phyloP scores from a whole-genome alignment of 805 yeast species.

The Yarrowia yakushimensis region DNA sequence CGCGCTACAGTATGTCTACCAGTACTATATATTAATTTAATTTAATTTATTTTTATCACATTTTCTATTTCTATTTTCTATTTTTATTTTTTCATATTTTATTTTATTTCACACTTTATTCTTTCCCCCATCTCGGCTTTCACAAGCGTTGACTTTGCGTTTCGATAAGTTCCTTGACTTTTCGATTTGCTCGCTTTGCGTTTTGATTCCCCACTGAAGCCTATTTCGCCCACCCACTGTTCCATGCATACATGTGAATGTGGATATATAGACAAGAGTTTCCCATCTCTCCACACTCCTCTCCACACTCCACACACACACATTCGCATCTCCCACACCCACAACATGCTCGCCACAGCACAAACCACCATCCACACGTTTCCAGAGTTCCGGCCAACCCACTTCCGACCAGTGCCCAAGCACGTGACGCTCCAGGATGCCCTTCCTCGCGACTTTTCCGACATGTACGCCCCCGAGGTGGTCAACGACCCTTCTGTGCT shows the following conservation, averaged over 20 bases:
- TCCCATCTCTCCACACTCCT: background rate
- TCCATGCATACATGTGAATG: conserved; percentile 23
- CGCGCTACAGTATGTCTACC: too few relatives aligned
- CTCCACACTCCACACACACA: too few relatives aligned
- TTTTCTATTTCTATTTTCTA: too few relatives aligned
- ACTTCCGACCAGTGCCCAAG: background rate
- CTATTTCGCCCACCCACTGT: conserved; percentile 18
- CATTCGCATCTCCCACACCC: too few relatives aligned
- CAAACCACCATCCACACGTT: conserved; percentile 2
- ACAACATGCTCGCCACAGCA: conserved; percentile 4
- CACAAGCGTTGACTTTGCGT: background rate
- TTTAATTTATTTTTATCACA: too few relatives aligned
- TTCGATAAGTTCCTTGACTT: background rate
- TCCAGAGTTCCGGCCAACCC: conserved; percentile 9
- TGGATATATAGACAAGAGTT: background rate
- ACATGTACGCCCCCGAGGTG: conserved; percentile 58
- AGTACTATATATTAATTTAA: too few relatives aligned
- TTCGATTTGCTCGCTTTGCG: background rate
- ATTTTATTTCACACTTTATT: too few relatives aligned
- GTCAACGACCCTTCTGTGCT: conserved; percentile 43
- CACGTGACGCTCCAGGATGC: conserved; percentile 16
- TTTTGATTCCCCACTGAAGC: conserved; percentile 10
- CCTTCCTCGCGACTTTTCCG: conserved; percentile 50
- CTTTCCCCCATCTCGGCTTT: too few relatives aligned
- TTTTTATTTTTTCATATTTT: too few relatives aligned